Evolutionary conservation across 1,139 yeast species (phyloP).

Genomic region (Hansenula lynferdii): DNA sequence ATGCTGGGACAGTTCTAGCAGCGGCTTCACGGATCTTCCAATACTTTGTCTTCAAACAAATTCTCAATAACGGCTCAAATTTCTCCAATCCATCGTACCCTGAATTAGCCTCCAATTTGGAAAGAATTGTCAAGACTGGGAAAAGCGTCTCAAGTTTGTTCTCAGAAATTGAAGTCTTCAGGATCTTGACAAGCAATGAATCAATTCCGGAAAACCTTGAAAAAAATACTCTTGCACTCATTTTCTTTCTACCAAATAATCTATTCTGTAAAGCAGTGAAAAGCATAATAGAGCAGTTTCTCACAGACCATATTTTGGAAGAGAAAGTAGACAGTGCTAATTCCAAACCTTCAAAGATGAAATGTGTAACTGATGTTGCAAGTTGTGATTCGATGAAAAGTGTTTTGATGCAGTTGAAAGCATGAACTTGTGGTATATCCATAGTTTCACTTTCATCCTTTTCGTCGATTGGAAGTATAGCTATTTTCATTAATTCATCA

Average conservation of each 20-base stretch:
- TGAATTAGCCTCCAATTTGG: conserved; percentile 59
- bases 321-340: conserved; percentile 60
- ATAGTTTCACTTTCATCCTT: conserved; percentile 47
- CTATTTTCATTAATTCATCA: conserved; percentile 45
- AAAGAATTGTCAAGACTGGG: conserved; percentile 68
- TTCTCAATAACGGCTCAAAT: conserved; percentile 41
- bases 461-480: conserved; percentile 41
- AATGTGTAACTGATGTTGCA: conserved; percentile 44
- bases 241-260: conserved; percentile 60
- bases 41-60: conserved; percentile 43
- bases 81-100: conserved; percentile 46
- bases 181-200: conserved; percentile 39
- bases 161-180: conserved; percentile 34
- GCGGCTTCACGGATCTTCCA: conserved; percentile 92
- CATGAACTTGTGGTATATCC: conserved; percentile 91
- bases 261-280: conserved; percentile 80
- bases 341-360: conserved; percentile 53
- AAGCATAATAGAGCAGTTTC: conserved; percentile 92
- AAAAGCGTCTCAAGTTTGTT: conserved; percentile 52
- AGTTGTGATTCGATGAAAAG: conserved; percentile 68
- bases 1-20: conserved; percentile 60
- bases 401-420: conserved; percentile 77
- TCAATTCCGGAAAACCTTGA: conserved; percentile 52
- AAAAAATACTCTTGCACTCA: conserved; percentile 67
- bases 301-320: conserved; percentile 72